Evolutionary conservation across 192 early-diverging fungal genomes (phyloP).

Genomic region (Nowakowskiella sp.): DNA sequence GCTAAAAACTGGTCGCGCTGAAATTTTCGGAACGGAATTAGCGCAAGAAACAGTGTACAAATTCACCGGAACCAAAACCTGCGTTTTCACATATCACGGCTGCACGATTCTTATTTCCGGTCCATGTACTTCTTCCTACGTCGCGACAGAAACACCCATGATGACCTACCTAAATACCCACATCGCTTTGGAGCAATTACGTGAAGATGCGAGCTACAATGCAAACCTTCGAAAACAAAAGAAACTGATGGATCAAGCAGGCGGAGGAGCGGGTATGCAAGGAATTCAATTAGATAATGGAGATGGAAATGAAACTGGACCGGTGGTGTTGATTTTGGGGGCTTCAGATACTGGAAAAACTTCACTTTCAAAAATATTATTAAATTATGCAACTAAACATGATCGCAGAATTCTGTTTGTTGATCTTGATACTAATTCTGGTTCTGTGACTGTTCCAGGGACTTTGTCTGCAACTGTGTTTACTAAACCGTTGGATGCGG

Average conservation of each 20-base stretch:
- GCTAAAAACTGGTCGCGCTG: conserved; percentile 70
- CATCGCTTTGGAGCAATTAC: conserved; percentile 71
- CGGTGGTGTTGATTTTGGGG: conserved; percentile 73
- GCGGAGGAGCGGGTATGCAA: not conserved
- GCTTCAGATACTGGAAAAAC: conserved; percentile 92
- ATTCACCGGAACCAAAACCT: conserved; percentile 79
- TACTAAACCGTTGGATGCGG: conserved; percentile 70
- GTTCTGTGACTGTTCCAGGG: conserved; percentile 78
- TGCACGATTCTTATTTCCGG: conserved; percentile 52
- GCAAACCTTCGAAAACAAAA: conserved; percentile 4
- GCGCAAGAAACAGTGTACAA: conserved; percentile 67
- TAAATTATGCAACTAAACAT: conserved; percentile 80
- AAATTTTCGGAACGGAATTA: conserved; percentile 93
- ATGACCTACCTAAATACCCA: conserved; percentile 79
- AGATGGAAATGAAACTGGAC: not conserved
- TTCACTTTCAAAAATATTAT: conserved; percentile 69
- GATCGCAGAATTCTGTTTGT: conserved; percentile 71
- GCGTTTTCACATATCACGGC: conserved; percentile 89
- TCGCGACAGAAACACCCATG: conserved; percentile 97
- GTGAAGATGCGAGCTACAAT: conserved; percentile 37
- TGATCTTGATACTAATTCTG: conserved; percentile 75
- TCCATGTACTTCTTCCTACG: conserved; percentile 68
- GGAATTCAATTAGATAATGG: not conserved
- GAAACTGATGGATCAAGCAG: conserved; percentile 22
- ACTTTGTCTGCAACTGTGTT: conserved; percentile 73